Conservation (phyloP, 805 yeast species). For the Kluyveromyces dobzhanskii region DNA sequence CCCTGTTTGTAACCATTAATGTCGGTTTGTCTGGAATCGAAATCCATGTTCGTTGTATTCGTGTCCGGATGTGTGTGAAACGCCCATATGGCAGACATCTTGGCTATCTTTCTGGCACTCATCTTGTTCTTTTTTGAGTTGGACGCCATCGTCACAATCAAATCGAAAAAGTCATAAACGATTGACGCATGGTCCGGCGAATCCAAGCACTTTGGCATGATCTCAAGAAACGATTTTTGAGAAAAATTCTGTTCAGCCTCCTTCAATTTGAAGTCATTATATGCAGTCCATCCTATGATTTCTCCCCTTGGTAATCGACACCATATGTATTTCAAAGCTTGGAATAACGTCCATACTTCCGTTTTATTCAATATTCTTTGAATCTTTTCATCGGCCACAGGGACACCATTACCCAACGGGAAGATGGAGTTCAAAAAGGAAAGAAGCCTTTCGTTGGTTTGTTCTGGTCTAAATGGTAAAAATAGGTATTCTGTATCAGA, state of each 20-base stretch:
- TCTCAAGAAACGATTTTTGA: slow-evolving; percentile 61
- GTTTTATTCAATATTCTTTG: slow-evolving; percentile 37
- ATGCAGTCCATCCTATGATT: slow-evolving; percentile 80
- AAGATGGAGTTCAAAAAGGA: slow-evolving; percentile 49
- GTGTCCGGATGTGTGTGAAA: slow-evolving; percentile 35
- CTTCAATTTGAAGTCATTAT: slow-evolving; percentile 54
- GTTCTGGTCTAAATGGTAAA: slow-evolving; percentile 69
- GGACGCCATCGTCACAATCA: slow-evolving; percentile 67
- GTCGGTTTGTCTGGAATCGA: slow-evolving; percentile 9
- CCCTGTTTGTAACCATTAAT: slow-evolving; percentile 55
- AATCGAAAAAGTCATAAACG: slow-evolving; percentile 78
- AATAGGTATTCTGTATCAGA: slow-evolving; percentile 64
- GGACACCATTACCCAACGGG: slow-evolving; percentile 44
- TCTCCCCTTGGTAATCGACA: slow-evolving; percentile 72
- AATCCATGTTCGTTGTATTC: slow-evolving; percentile 24
- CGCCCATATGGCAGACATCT: slow-evolving; percentile 86
- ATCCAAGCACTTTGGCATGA: slow-evolving; percentile 77
- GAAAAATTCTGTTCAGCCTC: slow-evolving; percentile 65
- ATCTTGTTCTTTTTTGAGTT: slow-evolving; percentile 71
- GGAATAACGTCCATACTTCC: slow-evolving; percentile 63
- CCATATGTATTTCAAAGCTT: slow-evolving; percentile 80
- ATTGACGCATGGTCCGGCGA: slow-evolving; percentile 86
- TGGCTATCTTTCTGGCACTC: slow-evolving; percentile 71
- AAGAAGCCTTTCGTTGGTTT: slow-evolving; percentile 52
- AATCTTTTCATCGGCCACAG: slow-evolving; percentile 36